Evolutionary conservation across 371 early-diverging fungal genomes (phyloP), one percentile per base, ranked within the genome.

Genomic region (Mucor lusitanicus): DNA sequence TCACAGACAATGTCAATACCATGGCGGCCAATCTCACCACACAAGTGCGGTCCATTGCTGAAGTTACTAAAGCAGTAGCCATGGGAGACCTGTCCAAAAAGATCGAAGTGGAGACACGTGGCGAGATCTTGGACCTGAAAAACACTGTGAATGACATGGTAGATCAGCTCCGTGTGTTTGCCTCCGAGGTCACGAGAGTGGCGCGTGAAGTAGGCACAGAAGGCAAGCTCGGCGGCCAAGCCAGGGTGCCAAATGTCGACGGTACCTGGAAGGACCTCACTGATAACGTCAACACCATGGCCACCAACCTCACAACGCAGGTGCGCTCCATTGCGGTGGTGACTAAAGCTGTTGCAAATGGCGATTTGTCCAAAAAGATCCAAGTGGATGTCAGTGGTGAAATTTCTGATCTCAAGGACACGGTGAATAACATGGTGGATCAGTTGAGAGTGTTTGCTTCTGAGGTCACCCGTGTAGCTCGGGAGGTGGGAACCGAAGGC

Each of bases 11-110:
- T 42, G 88, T 88, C n/a, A 88, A 88, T 68, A 77, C 74, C 11
- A 88, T 88, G 88, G 88, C 85, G 0, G 59, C 71, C 19, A 88
- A 88, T 64, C 55, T 86, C n/a, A 88, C 89, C 0, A 76, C 74
- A 6, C 89, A 88, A 64, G 84, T 80, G 1, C 75, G 86, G 0
- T 82, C 78, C 42, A 83, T 87, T 42, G 81, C 84, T 35, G 60
- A 56, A 28, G 73, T 72, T 0, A 72, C 73, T 25, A 80, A 72
- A 50, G 79, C 85, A 0, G 84, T 85, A 12, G 83, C 88, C 5
- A 67, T 77, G 32, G 86, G 86, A 39, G 86, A 85, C 66, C 48
- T 80, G 13, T 67, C 80, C 46, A 81, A 82, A 60, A 78, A 82
- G 62, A 75, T 35, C 9, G 35, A 35, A 35, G 35, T 35, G 4